Evolutionary conservation across 2,329 filamentous ascomycete species (phyloP), one percentile per base, ranked within the genome.

Genomic region (Lasiodiplodia theobromae): DNA sequence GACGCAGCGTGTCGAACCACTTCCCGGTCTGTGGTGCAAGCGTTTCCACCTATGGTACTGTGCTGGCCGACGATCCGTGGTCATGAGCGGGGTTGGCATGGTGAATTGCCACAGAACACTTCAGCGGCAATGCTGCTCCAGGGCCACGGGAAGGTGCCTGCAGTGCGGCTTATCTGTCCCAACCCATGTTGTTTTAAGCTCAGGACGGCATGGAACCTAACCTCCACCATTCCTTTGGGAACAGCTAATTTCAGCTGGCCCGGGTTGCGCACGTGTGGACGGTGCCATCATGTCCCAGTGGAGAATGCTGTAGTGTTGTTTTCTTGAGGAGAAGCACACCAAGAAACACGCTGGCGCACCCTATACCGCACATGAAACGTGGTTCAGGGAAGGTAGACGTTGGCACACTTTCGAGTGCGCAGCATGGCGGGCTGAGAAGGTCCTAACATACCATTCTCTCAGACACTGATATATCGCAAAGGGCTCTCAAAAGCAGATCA

Each of bases 21-120:
- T 37, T n/a, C 16, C 25, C 31, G 60, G 60, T 52, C 60, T 64
- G 60, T 64, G 60, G 60, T 64, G 60, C 60, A 12, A 64, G 21
- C 18, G 60, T 64, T 28, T 47, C 60, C 60, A 64, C 60, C 37
- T 62, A 21, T 47, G 2, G 44, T 54, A 52, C 44, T 64, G 60
- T 64, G 60, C 25, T 64, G 60, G 60, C 60, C 51, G 60, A 21
- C 28, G 60, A 64, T 64, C 60, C 23, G 28, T 28, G 25, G 44
- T 34, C 16, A 12, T 28, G 58, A 40, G 60, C 60, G 60, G 44
- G 18, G 60, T 64, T 18, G 21, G 16, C 58, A 52, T 38, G 60
- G 38, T 34, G 47, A 31, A n/a, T 38, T 38, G 31, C 60, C 60
- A 52, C 60, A 52, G 21, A 38, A 52, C 60, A 52, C 44, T 34